phyloP scores from a whole-genome alignment of 441 rosid species.

The Daphne laureola region DNA sequence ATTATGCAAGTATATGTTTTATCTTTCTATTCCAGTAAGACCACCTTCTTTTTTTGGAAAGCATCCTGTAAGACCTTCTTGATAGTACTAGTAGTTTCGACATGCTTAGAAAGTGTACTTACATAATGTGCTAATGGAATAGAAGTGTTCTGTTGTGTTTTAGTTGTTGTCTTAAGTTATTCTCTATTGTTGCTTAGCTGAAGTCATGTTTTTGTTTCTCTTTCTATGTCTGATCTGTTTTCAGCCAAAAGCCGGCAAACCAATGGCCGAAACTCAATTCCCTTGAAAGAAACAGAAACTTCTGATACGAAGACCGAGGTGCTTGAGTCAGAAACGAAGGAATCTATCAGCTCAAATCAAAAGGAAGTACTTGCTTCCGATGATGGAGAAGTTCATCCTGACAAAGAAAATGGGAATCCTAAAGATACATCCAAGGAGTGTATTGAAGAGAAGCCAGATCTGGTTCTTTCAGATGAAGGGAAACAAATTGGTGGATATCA shows the following conservation, averaged over 20 bases:
- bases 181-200: no score
- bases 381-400: constrained; percentile 15
- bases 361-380: constrained; percentile 22
- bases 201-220: no score
- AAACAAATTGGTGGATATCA: constrained; percentile 1
- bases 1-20: no score
- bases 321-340: constrained; percentile 23
- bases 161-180: no score
- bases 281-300: constrained; percentile 23
- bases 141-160: constrained; percentile 2
- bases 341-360: constrained; percentile 27
- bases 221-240: not conserved
- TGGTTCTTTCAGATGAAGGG: constrained; percentile 14
- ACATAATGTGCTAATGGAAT: not conserved
- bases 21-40: no score
- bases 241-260: constrained; percentile 44
- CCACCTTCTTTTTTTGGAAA: no score
- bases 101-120: no score
- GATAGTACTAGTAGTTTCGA: no score
- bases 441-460: constrained; percentile 22
- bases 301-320: constrained; percentile 18
- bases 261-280: constrained; percentile 22
- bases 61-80: no score
- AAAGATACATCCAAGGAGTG: constrained; percentile 19
- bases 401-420: constrained; percentile 20